phyloP scores from a whole-genome alignment of 768 basidiomycete species.

The Lyophyllum atratum region DNA sequence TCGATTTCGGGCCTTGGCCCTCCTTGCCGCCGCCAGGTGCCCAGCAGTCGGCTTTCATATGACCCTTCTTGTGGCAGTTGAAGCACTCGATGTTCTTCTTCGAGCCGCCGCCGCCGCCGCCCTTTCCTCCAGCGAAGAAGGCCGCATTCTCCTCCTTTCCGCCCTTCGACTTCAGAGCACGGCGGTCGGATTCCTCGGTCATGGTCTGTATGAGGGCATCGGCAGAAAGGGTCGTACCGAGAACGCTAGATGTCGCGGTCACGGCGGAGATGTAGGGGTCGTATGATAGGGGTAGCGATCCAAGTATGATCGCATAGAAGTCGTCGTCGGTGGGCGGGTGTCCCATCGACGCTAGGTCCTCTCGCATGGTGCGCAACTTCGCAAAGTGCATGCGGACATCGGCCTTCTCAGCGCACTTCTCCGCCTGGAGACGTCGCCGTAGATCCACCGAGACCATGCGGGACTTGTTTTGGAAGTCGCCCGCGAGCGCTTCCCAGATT shows the following conservation, averaged over 20 bases:
- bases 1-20: slow-evolving; percentile 4
- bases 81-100: slow-evolving; percentile 23
- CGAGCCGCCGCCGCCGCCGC: not conserved
- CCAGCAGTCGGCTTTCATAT: slow-evolving; percentile 25
- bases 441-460: slow-evolving; percentile 31
- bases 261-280: slow-evolving; percentile 32
- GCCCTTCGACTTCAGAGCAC: slow-evolving; percentile 15
- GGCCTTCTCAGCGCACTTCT: slow-evolving; percentile 29
- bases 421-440: slow-evolving; percentile 23
- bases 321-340: slow-evolving; percentile 28
- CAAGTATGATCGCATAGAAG: slow-evolving; percentile 33
- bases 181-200: slow-evolving; percentile 28
- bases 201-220: slow-evolving; percentile 23
- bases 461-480: slow-evolving; percentile 27
- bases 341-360: slow-evolving; percentile 35
- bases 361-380: slow-evolving; percentile 25
- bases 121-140: slow-evolving; percentile 12
- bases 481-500: slow-evolving; percentile 29
- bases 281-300: slow-evolving; percentile 35
- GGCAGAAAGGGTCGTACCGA: slow-evolving; percentile 20
- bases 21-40: slow-evolving; percentile 20
- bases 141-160: slow-evolving; percentile 27
- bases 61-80: slow-evolving; percentile 30
- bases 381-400: slow-evolving; percentile 33
- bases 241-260: slow-evolving; percentile 21